A percentile compares a stretch with the other conserved stretches of the same genome.
phyloP scores from a whole-genome alignment of 257 asterid genomes.

The Euphrasia confusa region DNA sequence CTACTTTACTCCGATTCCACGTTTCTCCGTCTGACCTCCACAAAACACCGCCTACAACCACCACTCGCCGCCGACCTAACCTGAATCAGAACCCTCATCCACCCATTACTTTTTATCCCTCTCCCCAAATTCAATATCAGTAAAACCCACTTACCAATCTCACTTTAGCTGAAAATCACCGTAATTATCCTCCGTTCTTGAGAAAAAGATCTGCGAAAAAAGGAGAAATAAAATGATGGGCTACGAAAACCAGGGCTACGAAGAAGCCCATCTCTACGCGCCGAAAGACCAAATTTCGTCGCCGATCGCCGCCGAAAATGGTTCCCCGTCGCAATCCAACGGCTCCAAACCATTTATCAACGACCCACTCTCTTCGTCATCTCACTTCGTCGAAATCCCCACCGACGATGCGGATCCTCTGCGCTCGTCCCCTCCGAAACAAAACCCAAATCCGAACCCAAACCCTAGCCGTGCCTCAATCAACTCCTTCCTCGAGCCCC shows the following conservation, averaged over 20 bases:
- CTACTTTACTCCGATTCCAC: slow-evolving; percentile 18
- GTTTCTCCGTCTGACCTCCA: slow-evolving; percentile 19
- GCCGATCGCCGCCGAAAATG: slow-evolving; percentile 50
- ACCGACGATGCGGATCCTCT: slow-evolving; percentile 37
- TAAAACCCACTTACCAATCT: slow-evolving; percentile 8
- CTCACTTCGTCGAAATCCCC: slow-evolving; percentile 52
- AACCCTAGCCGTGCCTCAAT: slow-evolving; percentile 48
- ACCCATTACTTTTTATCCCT: background rate
- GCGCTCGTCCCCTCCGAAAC: slow-evolving; percentile 35
- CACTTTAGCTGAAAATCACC: background rate
- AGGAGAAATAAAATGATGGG: slow-evolving; percentile 62
- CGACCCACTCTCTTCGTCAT: slow-evolving; percentile 53
- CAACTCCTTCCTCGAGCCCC: slow-evolving; percentile 84
- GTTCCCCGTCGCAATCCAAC: slow-evolving; percentile 32
- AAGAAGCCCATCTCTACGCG: slow-evolving; percentile 46
- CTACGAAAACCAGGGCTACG: slow-evolving; percentile 51
- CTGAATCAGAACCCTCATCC: slow-evolving; percentile 12
- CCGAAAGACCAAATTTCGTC: slow-evolving; percentile 61
- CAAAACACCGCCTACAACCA: slow-evolving; percentile 10
- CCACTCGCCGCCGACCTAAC: background rate
- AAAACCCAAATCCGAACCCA: slow-evolving; percentile 29
- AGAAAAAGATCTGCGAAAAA: background rate
- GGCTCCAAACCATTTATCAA: slow-evolving; percentile 36
- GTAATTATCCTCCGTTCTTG: slow-evolving; percentile 2
- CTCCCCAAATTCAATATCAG: background rate